Percentiles rank a stretch among this genome's conserved stretches.
Conservation (phyloP, 106 monocot species). For the Amphibolis antarctica region DNA sequence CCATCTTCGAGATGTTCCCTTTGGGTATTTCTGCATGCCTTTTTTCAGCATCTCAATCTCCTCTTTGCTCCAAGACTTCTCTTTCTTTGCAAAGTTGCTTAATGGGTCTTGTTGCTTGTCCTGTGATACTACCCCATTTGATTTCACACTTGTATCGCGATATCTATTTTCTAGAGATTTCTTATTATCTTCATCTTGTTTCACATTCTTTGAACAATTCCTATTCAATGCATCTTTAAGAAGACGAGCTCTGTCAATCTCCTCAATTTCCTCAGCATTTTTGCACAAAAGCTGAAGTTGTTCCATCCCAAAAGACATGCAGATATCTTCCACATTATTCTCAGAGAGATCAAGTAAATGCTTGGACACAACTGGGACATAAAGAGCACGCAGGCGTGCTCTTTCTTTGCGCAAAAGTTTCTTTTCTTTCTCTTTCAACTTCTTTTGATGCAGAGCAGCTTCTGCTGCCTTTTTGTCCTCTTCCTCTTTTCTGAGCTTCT, state of each 20-base stretch:
- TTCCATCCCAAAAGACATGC: constrained; percentile 49
- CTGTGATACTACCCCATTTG: constrained; percentile 7
- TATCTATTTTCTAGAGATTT: constrained; percentile 17
- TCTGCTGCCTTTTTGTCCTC: constrained; percentile 59
- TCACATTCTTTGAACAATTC: not conserved
- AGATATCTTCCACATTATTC: constrained; percentile 53
- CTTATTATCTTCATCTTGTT: constrained; percentile 10
- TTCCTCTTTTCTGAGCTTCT: constrained; percentile 51
- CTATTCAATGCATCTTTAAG: constrained; percentile 29
- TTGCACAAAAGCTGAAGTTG: constrained; percentile 53
- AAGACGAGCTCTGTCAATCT: constrained; percentile 28
- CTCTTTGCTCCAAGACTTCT: constrained; percentile 79
- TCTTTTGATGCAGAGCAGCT: constrained; percentile 67
- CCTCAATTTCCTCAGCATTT: constrained; percentile 38
- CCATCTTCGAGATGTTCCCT: constrained; percentile 89
- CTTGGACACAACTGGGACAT: constrained; percentile 26
- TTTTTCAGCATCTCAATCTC: constrained; percentile 89
- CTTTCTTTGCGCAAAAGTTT: constrained; percentile 75
- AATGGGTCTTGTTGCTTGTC: constrained; percentile 15
- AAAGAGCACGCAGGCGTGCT: constrained; percentile 53
- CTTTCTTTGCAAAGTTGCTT: constrained; percentile 57
- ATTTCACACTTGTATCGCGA: constrained; percentile 1
- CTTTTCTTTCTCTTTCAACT: constrained; percentile 77
- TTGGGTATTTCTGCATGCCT: constrained; percentile 78
- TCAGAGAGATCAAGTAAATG: constrained; percentile 32